These are phyloP conservation scores for Kodamaea neixiangensis DNA, from an alignment of 805 yeast species.

Conservation along the genomic window DNA sequence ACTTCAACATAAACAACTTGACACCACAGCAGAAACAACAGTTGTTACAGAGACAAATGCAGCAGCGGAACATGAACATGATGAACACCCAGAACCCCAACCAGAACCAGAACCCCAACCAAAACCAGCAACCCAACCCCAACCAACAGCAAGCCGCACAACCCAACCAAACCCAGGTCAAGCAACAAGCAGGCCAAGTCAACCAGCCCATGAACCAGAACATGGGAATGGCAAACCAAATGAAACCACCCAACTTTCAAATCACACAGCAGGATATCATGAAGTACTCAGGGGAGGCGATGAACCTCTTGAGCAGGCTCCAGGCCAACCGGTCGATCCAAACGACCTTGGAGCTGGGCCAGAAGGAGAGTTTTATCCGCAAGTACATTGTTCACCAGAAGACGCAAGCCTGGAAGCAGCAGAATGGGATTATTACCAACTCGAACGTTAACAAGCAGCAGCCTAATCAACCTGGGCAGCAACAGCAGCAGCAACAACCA, in stretches of 20 bases:
- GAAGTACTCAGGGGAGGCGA: conserved; percentile 42
- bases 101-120: conserved; percentile 18
- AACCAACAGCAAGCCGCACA: conserved; percentile 20
- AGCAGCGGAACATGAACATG: conserved; percentile 21
- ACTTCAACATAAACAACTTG: conserved; percentile 25
- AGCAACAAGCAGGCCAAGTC: conserved; percentile 25
- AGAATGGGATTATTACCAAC: conserved; percentile 21
- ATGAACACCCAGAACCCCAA: conserved; percentile 1
- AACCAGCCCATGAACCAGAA: conserved; percentile 15
- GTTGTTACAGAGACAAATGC: conserved; percentile 38
- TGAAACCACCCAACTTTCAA: conserved; percentile 31
- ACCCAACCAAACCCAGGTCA: conserved; percentile 23
- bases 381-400: conserved; percentile 44
- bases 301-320: conserved; percentile 36
- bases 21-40: conserved; percentile 42
- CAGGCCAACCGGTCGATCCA: conserved; percentile 39
- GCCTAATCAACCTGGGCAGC: conserved; percentile 4
- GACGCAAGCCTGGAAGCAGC: conserved; percentile 27
- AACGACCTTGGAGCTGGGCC: conserved; percentile 35
- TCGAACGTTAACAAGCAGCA: conserved; percentile 11
- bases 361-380: conserved; percentile 39
- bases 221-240: conserved; percentile 6
- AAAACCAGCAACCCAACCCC: conserved; percentile 11
- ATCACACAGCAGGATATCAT: conserved; percentile 41
- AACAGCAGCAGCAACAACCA: conserved; percentile 2